Evolutionary conservation across 2,329 filamentous ascomycete genomes (phyloP), one percentile per base, ranked within the genome.

Genomic region (Rachicladosporium sp.): DNA sequence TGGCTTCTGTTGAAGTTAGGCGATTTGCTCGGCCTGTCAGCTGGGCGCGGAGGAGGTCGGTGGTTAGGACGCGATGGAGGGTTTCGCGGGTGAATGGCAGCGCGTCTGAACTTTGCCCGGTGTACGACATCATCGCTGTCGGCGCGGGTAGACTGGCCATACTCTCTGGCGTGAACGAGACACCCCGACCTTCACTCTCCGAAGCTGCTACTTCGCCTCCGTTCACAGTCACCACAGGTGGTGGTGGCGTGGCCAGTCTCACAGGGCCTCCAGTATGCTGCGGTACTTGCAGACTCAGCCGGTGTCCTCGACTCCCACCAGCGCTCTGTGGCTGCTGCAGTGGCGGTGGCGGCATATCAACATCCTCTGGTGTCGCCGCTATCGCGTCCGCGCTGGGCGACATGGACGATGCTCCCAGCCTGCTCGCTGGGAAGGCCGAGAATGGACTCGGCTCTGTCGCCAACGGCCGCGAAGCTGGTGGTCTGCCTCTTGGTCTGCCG

Each of bases 401-500:
- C 8, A 37, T 45, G 31, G 33, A 29, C 37, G 43, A 50, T 2
- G 44, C 47, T 27, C 49, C 50, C 4, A 42, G 60, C 21, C 74
- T 71, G 45, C 76, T 76, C 10, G 73, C 75, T 3, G 80, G 78
- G 47, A 82, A 82, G 0, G 81, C 80, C 3, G 77, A 78, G 48
- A 78, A 83, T 1, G 80, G 76, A 0, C 76, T 76, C 46, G 83
- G 77, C 9, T 74, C 69, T 1, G n/a, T 69, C 72, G 19, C 77
- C 5, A 19, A 5, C 73, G 50, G 80, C 83, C 41, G 78, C 12
- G 40, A 42, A 10, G 35, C 82, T 0, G 85, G 84, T 31, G 88
- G 88, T 43, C 88, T 70, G 5, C 88, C 87, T 47, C 87, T 70
- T 10, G 82, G 70, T 57, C 88, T 93, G 2, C 80, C 79, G 4